Evolutionary conservation across 108 stramenopile species (phyloP).

Genomic region (Halocafeteria seosinensis): DNA sequence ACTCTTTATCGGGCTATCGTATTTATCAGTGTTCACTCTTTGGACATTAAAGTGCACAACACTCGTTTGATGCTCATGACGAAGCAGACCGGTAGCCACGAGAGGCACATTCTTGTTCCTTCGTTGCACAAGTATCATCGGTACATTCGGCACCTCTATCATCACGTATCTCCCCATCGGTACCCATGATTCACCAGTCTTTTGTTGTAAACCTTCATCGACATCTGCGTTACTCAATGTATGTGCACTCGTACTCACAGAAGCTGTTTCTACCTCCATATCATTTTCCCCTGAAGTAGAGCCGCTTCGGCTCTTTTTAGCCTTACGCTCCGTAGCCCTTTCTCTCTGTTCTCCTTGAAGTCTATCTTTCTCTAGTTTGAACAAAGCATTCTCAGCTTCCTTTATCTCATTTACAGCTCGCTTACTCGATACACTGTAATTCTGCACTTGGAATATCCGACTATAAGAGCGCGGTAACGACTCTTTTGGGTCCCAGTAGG

Average conservation of each 20-base stretch:
- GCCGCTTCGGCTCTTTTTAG: too few relatives aligned
- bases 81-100: constrained; percentile 57
- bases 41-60: constrained; percentile 83
- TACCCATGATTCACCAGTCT: constrained; percentile 43
- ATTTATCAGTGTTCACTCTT: constrained; percentile 11
- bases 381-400: constrained; percentile 40
- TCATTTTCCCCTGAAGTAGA: too few relatives aligned
- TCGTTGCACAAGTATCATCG: constrained; percentile 23
- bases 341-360: not conserved
- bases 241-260: too few relatives aligned
- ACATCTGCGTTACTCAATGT: not conserved
- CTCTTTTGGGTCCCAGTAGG: constrained; percentile 87
- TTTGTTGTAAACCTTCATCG: not conserved
- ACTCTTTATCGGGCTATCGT: constrained; percentile 56
- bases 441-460: constrained; percentile 67
- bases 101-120: constrained; percentile 42
- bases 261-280: too few relatives aligned
- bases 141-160: constrained; percentile 53
- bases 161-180: constrained; percentile 65
- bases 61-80: constrained; percentile 78
- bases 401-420: constrained; percentile 41
- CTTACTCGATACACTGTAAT: constrained; percentile 62
- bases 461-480: constrained; percentile 83
- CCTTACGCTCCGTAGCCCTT: too few relatives aligned
- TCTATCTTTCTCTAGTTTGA: constrained; percentile 6